phyloP scores from a whole-genome alignment of 2,329 filamentous ascomycete genomes.

The Xylariaceae sp. region DNA sequence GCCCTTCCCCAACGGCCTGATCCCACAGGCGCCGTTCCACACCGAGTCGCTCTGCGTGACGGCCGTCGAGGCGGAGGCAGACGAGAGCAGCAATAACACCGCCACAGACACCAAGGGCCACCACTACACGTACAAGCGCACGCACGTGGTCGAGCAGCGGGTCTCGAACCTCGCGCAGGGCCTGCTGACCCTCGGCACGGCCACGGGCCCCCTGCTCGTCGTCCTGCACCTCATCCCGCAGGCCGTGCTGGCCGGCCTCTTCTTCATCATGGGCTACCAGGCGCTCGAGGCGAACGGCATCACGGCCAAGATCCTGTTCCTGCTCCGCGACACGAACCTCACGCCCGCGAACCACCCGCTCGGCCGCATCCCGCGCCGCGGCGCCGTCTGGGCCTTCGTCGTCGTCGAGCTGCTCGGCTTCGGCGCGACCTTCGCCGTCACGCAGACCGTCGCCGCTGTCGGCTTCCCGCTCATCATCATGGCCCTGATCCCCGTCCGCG shows the following conservation, averaged over 20 bases:
- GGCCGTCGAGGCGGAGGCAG: constrained; percentile 54
- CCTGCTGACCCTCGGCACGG: constrained; percentile 77
- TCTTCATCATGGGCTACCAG: constrained; percentile 85
- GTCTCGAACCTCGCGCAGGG: constrained; percentile 80
- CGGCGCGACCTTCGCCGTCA: constrained; percentile 80
- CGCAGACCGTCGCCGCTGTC: constrained; percentile 81
- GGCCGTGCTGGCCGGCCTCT: constrained; percentile 78
- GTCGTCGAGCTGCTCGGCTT: constrained; percentile 72
- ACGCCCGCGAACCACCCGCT: constrained; percentile 66
- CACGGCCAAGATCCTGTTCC: constrained; percentile 74
- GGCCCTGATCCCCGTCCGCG: constrained; percentile 69
- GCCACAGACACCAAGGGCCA: constrained; percentile 62
- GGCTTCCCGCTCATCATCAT: constrained; percentile 80
- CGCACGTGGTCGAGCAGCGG: constrained; percentile 78
- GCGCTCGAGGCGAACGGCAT: constrained; percentile 79
- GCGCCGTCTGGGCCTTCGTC: constrained; percentile 75
- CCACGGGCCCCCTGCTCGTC: constrained; percentile 74
- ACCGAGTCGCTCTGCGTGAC: constrained; percentile 80
- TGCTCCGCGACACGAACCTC: constrained; percentile 68
- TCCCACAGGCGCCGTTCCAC: constrained; percentile 84
- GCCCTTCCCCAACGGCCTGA: constrained; percentile 82
- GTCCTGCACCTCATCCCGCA: constrained; percentile 81
- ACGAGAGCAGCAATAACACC: constrained; percentile 59
- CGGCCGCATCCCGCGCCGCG: constrained; percentile 62
- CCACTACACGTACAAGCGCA: constrained; percentile 56